Base-by-base conservation (phyloP, 2,329 filamentous ascomycete species). In the Ophiostoma sp. region DNA sequence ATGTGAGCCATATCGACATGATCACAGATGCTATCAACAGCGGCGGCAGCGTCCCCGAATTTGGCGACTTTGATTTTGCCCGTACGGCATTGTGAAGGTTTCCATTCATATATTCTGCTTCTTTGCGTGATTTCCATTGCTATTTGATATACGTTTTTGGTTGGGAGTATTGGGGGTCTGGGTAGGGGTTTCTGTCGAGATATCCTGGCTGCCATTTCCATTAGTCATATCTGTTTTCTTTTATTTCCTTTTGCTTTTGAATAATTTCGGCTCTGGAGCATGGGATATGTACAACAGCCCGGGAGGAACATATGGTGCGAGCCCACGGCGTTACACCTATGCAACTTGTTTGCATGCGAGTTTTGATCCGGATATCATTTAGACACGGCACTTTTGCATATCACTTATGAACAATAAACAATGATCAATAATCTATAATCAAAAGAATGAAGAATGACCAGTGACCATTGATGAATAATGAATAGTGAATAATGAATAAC, bases 1-100 rank as follows among this genome's bases (percentile, higher is more conserved):
- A 79, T 71, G 79, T 79, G 15, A 81, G 75, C 72, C 82, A 84
- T 71, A 84, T 84, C 67, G 82, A 83, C 73, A 77, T 83, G 70
- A 74, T 84, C 60, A 81, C 78, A 68, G 78, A 81, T 72, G 79
- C 82, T 75, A 71, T 74, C 64, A 71, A 69, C 64, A 52, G 23
- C 15, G 72, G 71, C 57, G 68, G 68, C 11, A 20, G 31, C 1
- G 57, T 67, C 27, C 7, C 44, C 39, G 69, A 71, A 20, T 70
- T 70, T 23, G 60, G 33, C 48, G 69, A 72, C n/a, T 72, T 72
- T 41, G 65, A 70, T 31, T 72, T 72, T 69, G 33, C 57, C 15
- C 60, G 62, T 60, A 65, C 60, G 11, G 60, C 52, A 11, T n/a
- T 67, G 39, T 48, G 57, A 33, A 36, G 15, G 7, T 7, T 4